phyloP scores from a whole-genome alignment of 345 rosid genomes.

The Salix exigua region DNA sequence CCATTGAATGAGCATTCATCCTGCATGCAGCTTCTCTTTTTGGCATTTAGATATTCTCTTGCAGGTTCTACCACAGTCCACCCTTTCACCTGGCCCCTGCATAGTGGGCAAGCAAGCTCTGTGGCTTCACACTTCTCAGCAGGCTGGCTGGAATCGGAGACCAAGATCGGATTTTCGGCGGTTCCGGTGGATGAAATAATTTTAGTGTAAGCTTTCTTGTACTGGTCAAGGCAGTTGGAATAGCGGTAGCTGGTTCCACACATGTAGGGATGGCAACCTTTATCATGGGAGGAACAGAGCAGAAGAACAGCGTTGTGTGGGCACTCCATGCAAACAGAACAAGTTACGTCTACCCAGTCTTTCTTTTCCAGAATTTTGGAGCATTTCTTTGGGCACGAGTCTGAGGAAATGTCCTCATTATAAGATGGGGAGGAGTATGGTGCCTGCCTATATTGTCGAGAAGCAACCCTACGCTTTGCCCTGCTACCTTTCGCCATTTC shows the following conservation, averaged over 20 bases:
- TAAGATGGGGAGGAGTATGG: constrained; percentile 49
- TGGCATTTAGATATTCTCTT: constrained; percentile 60
- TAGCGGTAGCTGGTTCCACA: constrained; percentile 95
- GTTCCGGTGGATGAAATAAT: constrained; percentile 35
- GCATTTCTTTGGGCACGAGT: constrained; percentile 39
- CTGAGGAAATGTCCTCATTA: constrained; percentile 30
- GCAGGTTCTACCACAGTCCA: constrained; percentile 96
- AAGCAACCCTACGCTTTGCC: constrained; percentile 49
- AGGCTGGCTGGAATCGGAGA: constrained; percentile 31
- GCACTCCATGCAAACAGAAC: constrained; percentile 96
- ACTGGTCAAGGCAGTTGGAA: constrained; percentile 93
- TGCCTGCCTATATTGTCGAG: constrained; percentile 41
- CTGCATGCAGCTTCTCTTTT: constrained; percentile 92
- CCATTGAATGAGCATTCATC: constrained; percentile 73
- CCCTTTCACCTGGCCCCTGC: constrained; percentile 96
- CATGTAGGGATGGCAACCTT: constrained; percentile 98
- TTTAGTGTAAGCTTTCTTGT: constrained; percentile 77
- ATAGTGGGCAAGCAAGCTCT: constrained; percentile 85
- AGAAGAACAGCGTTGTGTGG: constrained; percentile 98
- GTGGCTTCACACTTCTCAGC: constrained; percentile 49
- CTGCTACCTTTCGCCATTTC: constrained; percentile 69
- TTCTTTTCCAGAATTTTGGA: constrained; percentile 52
- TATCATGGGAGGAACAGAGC: constrained; percentile 93
- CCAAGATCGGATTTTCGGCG: constrained; percentile 28
- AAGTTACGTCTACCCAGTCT: constrained; percentile 83